phyloP scores from a whole-genome alignment of 345 rosid species.

The Reutealis trisperma region DNA sequence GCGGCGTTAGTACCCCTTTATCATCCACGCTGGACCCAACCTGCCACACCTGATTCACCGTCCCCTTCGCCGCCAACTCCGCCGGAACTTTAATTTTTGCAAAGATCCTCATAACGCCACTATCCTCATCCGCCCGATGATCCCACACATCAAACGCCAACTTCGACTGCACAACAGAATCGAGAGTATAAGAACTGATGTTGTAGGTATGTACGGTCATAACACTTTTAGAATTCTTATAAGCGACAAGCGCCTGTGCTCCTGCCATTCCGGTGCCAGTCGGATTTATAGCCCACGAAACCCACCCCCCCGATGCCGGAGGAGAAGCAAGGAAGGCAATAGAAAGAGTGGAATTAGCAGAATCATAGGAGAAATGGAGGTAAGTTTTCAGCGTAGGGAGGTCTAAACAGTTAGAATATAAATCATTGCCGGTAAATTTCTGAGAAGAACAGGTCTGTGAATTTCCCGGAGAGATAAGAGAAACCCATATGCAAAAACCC shows the following conservation, averaged over 20 bases:
- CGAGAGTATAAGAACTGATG: conserved; percentile 31
- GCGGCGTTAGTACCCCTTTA: conserved; percentile 33
- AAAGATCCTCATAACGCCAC: conserved; percentile 43
- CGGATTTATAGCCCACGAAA: conserved; percentile 34
- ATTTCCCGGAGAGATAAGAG: not conserved
- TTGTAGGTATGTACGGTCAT: conserved; percentile 46
- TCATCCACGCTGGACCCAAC: conserved; percentile 49
- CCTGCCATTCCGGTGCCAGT: conserved; percentile 19
- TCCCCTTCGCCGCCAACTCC: conserved; percentile 34
- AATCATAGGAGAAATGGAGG: conserved; percentile 23
- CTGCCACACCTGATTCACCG: conserved; percentile 85
- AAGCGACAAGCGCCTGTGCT: conserved; percentile 28
- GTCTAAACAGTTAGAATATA: conserved; percentile 30
- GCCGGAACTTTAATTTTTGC: conserved; percentile 60
- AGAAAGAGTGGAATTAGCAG: conserved; percentile 25
- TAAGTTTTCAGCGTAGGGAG: conserved; percentile 30
- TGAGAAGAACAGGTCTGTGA: conserved; percentile 20
- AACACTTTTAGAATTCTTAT: conserved; percentile 15
- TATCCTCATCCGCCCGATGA: conserved; percentile 39
- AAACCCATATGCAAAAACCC: not conserved
- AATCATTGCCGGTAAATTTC: conserved; percentile 10
- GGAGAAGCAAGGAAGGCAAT: conserved; percentile 29
- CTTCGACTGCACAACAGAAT: conserved; percentile 33
- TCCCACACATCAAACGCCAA: conserved; percentile 65
- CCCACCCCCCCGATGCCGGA: conserved; percentile 24